Conservation (phyloP, 2,329 filamentous ascomycete species). For the Aspergillus nomiae region DNA sequence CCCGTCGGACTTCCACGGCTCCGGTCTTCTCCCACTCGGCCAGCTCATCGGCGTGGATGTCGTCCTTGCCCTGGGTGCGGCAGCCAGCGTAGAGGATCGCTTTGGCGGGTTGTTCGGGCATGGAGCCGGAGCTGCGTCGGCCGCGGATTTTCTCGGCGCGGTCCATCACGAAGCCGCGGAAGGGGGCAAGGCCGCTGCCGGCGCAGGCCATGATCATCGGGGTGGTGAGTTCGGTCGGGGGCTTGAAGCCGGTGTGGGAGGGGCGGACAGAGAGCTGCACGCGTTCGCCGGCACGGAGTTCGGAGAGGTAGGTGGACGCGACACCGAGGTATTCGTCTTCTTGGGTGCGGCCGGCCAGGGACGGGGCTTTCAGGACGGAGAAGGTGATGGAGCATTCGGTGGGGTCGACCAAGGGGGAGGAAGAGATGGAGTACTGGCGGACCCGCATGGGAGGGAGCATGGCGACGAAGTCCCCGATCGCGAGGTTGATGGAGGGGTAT, state of each 20-base stretch:
- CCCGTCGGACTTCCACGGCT: constrained; percentile 62
- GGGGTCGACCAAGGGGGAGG: constrained; percentile 65
- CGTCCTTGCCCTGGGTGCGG: constrained; percentile 36
- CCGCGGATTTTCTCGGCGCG: constrained; percentile 48
- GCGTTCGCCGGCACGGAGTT: constrained; percentile 35
- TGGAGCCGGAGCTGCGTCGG: constrained; percentile 21
- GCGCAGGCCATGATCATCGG: constrained; percentile 45
- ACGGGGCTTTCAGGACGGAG: constrained; percentile 62
- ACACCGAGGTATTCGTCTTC: constrained; percentile 59
- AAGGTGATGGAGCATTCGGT: constrained; percentile 67
- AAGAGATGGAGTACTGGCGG: constrained; percentile 77
- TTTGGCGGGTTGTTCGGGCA: constrained; percentile 30
- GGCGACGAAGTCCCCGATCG: constrained; percentile 67
- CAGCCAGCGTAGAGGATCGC: constrained; percentile 41
- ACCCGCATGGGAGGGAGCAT: constrained; percentile 77
- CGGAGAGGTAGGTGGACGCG: constrained; percentile 62
- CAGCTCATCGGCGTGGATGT: constrained; percentile 38
- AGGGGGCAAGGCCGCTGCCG: constrained; percentile 61
- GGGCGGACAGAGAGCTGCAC: constrained; percentile 39
- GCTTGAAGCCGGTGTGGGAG: constrained; percentile 40
- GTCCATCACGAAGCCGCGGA: constrained; percentile 65
- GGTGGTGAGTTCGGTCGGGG: constrained; percentile 35
- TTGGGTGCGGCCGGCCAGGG: constrained; percentile 34
- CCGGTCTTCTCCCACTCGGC: constrained; percentile 62
- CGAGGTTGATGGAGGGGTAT: constrained; percentile 60